Evolutionary conservation across 1,284 basidiomycete genomes (phyloP).

Genomic region (Malassezia japonica): DNA sequence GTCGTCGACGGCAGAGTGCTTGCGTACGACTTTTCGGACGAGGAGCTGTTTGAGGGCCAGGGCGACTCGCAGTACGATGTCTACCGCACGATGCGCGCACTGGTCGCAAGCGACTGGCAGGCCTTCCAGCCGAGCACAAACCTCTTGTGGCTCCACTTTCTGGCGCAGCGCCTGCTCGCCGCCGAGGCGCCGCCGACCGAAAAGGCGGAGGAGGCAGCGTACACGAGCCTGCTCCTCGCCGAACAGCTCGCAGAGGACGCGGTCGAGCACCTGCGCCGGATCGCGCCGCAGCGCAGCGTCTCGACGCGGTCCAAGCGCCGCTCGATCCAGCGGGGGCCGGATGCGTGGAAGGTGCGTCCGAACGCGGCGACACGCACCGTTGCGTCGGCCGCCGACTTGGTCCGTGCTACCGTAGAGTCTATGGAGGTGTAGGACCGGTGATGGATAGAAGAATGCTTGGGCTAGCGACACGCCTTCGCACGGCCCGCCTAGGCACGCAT

Average conservation of each 20-base stretch:
- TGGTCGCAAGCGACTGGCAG: constrained; percentile 61
- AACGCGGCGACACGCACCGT: neutral
- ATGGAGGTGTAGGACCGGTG: too few relatives aligned
- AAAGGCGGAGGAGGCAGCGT: neutral
- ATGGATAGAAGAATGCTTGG: too few relatives aligned
- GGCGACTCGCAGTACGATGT: constrained; percentile 91
- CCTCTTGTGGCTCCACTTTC: constrained; percentile 81
- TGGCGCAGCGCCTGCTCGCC: constrained; percentile 59
- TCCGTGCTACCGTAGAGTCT: neutral
- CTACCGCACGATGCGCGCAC: constrained; percentile 72
- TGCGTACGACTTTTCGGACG: constrained; percentile 45
- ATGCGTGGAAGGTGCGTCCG: constrained; percentile 13
- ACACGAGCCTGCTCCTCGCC: constrained; percentile 3
- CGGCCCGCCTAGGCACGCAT: too few relatives aligned
- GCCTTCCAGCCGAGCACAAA: constrained; percentile 71
- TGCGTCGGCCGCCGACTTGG: neutral
- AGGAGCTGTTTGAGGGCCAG: constrained; percentile 53
- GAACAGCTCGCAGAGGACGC: constrained; percentile 15
- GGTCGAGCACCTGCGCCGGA: constrained; percentile 4
- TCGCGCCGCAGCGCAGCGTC: constrained; percentile 6
- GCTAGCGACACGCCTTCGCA: too few relatives aligned
- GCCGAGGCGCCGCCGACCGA: neutral
- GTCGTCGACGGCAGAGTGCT: constrained; percentile 16
- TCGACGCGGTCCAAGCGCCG: constrained; percentile 18
- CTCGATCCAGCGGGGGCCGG: constrained; percentile 14